Conservation (phyloP, 1,139 yeast genomes). For the Lodderomyces margitis region DNA sequence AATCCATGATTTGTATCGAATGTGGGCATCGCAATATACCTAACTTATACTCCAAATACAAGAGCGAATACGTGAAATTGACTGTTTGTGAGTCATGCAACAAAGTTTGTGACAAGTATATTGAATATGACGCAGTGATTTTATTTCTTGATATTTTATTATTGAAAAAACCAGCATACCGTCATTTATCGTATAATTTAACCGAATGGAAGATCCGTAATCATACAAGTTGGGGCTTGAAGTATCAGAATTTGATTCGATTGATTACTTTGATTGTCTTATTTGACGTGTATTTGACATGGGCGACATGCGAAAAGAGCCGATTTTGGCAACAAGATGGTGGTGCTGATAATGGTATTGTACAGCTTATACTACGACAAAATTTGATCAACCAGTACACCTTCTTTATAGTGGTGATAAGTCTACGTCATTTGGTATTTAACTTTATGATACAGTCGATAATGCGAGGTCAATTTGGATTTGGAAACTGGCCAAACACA, state of each 20-base stretch:
- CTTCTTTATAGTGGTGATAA: slow-evolving; percentile 61
- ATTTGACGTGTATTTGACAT: slow-evolving; percentile 86
- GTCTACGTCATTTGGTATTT: slow-evolving; percentile 54
- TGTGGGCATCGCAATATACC: slow-evolving; percentile 63
- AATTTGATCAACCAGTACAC: slow-evolving; percentile 60
- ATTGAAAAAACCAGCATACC: slow-evolving; percentile 83
- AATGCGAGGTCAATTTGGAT: slow-evolving; percentile 32
- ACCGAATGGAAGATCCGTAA: slow-evolving; percentile 34
- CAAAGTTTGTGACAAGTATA: slow-evolving; percentile 81
- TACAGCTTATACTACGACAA: slow-evolving; percentile 34
- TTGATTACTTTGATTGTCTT: slow-evolving; percentile 63
- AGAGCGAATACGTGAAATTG: slow-evolving; percentile 75
- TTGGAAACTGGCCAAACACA: slow-evolving; percentile 16
- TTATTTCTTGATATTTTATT: slow-evolving; percentile 80
- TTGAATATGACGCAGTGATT: slow-evolving; percentile 84
- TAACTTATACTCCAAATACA: slow-evolving; percentile 67
- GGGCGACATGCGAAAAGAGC: slow-evolving; percentile 83
- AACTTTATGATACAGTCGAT: slow-evolving; percentile 50
- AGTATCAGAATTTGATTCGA: slow-evolving; percentile 37
- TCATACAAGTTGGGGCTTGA: background rate
- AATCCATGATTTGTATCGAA: slow-evolving; percentile 80
- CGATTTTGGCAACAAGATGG: background rate
- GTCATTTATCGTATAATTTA: slow-evolving; percentile 81
- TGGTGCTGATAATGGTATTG: background rate
- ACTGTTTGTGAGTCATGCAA: slow-evolving; percentile 76